Evolutionary conservation across 352 stramenopile genomes (phyloP).

Genomic region (Globisporangium parvum): DNA sequence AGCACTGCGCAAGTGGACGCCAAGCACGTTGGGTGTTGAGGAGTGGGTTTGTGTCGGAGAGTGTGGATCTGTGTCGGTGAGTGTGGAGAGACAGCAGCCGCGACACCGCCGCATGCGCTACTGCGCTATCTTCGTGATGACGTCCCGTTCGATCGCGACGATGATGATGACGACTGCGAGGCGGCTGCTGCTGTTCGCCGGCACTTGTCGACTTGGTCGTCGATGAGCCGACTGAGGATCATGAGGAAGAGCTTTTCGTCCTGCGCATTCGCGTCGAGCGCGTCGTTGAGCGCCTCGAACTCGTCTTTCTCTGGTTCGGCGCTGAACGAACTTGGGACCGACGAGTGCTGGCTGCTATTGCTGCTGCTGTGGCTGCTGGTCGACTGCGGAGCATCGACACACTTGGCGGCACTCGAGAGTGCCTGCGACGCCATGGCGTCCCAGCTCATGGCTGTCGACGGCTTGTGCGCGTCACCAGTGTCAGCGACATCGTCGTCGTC

Average conservation of each 20-base stretch:
- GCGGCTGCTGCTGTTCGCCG: constrained; percentile 19
- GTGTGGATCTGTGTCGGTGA: background rate
- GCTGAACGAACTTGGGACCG: constrained; percentile 19
- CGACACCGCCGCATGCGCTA: background rate
- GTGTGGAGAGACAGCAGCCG: background rate
- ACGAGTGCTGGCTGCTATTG: background rate
- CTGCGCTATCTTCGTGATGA: background rate
- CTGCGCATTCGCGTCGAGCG: constrained; percentile 46
- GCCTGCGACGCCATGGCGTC: constrained; percentile 54
- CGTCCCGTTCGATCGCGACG: constrained; percentile 2
- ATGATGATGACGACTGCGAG: background rate
- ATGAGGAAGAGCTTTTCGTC: constrained; percentile 74
- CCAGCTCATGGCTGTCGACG: constrained; percentile 20
- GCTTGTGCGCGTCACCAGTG: background rate
- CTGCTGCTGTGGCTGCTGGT: background rate
- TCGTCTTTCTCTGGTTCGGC: constrained; percentile 61
- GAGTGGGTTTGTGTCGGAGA: background rate
- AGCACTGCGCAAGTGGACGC: too few relatives aligned
- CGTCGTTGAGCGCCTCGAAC: constrained; percentile 66
- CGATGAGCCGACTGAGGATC: constrained; percentile 56
- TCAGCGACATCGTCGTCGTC: constrained; percentile 21
- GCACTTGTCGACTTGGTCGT: constrained; percentile 49
- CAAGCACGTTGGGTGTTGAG: too few relatives aligned
- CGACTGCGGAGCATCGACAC: constrained; percentile 1
- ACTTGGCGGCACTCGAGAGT: constrained; percentile 32